Conservation (phyloP, 352 stramenopile genomes). For the Halophytophthora polymorphica region DNA sequence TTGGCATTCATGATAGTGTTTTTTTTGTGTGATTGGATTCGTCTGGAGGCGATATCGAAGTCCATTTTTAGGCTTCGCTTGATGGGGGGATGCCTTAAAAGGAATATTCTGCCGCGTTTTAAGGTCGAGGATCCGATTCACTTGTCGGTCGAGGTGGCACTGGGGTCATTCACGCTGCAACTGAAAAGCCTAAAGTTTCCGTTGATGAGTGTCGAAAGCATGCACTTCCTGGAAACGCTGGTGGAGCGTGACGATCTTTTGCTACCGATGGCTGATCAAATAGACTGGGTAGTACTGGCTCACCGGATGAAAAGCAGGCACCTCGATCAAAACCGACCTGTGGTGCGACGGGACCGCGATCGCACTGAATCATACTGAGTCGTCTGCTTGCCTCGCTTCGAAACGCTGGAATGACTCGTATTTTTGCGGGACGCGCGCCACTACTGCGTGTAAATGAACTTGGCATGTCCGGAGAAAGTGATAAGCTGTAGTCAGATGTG, state of each 20-base stretch:
- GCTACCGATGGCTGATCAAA: not conserved
- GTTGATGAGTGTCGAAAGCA: not conserved
- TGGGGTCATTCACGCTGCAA: no score
- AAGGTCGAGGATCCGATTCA: no score
- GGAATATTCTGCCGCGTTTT: no score
- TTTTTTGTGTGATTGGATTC: no score
- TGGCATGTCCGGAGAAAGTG: not conserved
- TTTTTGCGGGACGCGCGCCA: not conserved
- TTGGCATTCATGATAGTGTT: no score
- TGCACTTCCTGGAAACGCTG: not conserved
- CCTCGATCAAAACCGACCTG: not conserved
- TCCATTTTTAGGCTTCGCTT: no score
- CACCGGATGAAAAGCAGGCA: not conserved
- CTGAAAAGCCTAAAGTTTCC: not conserved
- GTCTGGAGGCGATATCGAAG: no score
- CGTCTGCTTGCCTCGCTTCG: not conserved
- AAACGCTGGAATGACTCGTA: not conserved
- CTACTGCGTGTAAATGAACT: not conserved
- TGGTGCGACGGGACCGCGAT: not conserved
- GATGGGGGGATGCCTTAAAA: no score
- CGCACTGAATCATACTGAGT: no score
- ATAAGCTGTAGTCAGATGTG: not conserved
- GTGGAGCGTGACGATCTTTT: not conserved
- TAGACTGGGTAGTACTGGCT: not conserved
- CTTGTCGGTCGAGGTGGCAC: no score